Evolutionary conservation across 768 basidiomycete species (phyloP).

Genomic region (Mycena olivaceomarginata): DNA sequence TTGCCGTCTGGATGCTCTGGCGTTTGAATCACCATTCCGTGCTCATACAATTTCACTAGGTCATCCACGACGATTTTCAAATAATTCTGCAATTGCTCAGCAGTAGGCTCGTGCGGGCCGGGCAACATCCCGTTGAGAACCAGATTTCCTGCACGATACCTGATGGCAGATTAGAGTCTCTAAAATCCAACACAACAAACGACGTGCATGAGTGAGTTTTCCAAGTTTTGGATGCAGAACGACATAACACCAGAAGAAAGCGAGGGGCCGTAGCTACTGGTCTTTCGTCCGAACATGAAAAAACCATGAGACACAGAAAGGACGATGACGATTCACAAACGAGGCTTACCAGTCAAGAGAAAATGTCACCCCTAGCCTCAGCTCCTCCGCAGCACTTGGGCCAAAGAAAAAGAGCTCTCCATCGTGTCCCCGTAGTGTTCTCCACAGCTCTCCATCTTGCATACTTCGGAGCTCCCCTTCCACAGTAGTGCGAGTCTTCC

Average conservation of each 20-base stretch:
- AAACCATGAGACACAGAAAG: no score
- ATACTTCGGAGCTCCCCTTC: no score
- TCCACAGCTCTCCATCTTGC: no score
- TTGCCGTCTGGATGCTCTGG: slow-evolving; percentile 46
- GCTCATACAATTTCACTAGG: slow-evolving; percentile 49
- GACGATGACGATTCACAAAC: no score
- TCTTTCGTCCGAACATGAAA: slow-evolving; percentile 41
- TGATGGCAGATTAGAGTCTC: not conserved
- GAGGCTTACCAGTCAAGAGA: no score
- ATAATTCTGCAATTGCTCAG: slow-evolving; percentile 52
- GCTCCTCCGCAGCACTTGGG: no score
- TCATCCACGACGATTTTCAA: slow-evolving; percentile 53
- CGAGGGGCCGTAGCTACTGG: slow-evolving; percentile 44
- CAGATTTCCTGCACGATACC: slow-evolving; percentile 38
- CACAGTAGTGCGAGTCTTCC: no score
- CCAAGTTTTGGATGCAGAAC: slow-evolving; percentile 39
- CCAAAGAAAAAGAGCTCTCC: no score
- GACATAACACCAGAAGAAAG: slow-evolving; percentile 48
- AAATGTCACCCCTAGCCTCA: no score
- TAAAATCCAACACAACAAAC: not conserved
- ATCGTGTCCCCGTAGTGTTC: no score
- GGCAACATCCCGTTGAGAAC: slow-evolving; percentile 43
- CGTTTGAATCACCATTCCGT: slow-evolving; percentile 44
- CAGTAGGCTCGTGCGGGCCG: slow-evolving; percentile 24
- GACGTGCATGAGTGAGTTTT: no score